Evolutionary conservation across 2,329 filamentous ascomycete species (phyloP).

Genomic region (Sporothrix humicola): DNA sequence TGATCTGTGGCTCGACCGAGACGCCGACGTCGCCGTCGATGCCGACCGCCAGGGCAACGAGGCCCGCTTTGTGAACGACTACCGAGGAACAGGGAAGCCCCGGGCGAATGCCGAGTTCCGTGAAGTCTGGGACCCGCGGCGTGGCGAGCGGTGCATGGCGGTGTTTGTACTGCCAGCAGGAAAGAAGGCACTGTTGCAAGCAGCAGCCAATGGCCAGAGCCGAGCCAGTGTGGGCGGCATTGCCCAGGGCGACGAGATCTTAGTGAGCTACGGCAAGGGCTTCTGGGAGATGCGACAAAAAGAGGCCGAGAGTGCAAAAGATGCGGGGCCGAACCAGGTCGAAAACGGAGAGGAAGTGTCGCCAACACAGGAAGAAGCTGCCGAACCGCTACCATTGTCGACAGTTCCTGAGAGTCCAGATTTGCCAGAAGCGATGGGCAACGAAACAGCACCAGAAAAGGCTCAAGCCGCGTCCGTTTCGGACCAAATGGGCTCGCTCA

Average conservation of each 20-base stretch:
- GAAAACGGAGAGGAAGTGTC: neutral
- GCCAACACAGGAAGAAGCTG: neutral
- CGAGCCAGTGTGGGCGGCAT: slow-evolving; percentile 45
- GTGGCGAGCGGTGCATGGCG: slow-evolving; percentile 60
- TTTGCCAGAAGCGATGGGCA: neutral
- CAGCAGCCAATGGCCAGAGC: neutral
- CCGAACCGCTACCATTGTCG: neutral
- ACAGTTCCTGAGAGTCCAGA: slow-evolving; percentile 3
- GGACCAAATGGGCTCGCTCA: slow-evolving; percentile 12
- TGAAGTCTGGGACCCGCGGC: slow-evolving; percentile 61
- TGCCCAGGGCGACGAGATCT: slow-evolving; percentile 65
- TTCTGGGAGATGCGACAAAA: slow-evolving; percentile 63
- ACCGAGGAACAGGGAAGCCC: slow-evolving; percentile 57
- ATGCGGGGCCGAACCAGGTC: neutral
- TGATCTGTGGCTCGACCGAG: slow-evolving; percentile 67
- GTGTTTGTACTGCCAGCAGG: slow-evolving; percentile 60
- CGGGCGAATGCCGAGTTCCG: slow-evolving; percentile 64
- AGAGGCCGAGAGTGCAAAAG: slow-evolving; percentile 40
- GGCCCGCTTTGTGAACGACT: slow-evolving; percentile 71
- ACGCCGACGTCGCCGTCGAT: slow-evolving; percentile 64
- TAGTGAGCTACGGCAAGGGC: slow-evolving; percentile 71
- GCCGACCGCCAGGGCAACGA: slow-evolving; percentile 65
- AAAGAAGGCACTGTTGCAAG: slow-evolving; percentile 42
- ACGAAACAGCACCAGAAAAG: neutral
- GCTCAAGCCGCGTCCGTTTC: neutral